Evolutionary conservation across 352 stramenopile species (phyloP), one percentile per base, ranked within the genome.

Genomic region (Sclerospora graminicola): DNA sequence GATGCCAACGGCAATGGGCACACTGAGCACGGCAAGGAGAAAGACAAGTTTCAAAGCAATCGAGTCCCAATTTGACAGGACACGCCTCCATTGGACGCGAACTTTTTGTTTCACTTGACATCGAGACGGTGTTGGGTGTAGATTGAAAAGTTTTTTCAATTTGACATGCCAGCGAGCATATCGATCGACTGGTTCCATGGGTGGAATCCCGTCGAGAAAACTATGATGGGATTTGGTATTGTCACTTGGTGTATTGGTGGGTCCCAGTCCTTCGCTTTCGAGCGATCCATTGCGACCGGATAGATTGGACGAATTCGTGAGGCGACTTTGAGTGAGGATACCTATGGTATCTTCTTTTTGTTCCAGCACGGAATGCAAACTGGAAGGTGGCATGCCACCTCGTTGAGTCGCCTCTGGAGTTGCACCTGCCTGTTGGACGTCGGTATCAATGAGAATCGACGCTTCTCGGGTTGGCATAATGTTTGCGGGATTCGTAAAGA

Each of bases 61-160:
- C n/a, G 74, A 84, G 40, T 89, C 69, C 77, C 77, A 89, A 42
- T 79, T 82, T n/a, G 64, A 60, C 31, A 70, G 47, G 38, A 85
- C 56, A 7, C 77, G 72, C 34, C 23, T 59, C 64, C 66, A 86
- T 4, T 85, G 51, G 30, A 68, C 66, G 20, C 51, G 36, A 6
- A 72, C 41, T 51, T 44, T 60, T 10, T 54, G 45, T 40, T 48
- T 51, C 20, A 43, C 18, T n/a, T 18, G 31, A 48, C 60, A 69
- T 2, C 40, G 43, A 11, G 45, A 46, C 9, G 41, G 11, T 10
- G 33, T 37, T 53, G 47, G 37, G 9, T 48, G 52, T 6, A 50
- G 54, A 32, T 26, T 3, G 21, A 26, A 26, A 26, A 26, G 3
- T 6, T 3, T 26, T 26, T 26, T 26, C 21, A 26, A 26, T 6